A percentile compares a stretch with the other conserved stretches of the same genome.
phyloP scores from a whole-genome alignment of 768 basidiomycete species.

The Termitomyces sp. region DNA sequence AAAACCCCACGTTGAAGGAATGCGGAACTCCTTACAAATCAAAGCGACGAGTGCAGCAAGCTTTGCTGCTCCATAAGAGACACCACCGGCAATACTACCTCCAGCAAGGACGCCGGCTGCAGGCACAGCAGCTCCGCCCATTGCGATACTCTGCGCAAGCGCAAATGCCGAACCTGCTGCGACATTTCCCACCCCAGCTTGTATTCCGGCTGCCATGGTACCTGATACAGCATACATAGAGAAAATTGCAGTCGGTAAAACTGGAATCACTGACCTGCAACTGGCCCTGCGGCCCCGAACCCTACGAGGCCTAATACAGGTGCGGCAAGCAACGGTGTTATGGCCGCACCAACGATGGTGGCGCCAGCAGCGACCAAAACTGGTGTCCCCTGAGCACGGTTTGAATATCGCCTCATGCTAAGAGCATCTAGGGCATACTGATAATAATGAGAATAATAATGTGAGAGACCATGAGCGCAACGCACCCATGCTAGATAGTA shows the following conservation, averaged over 20 bases:
- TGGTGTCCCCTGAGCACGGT: not conserved
- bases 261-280: not conserved
- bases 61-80: not conserved
- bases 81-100: not conserved
- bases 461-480: not conserved
- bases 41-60: not conserved
- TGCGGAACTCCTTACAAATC: not conserved
- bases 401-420: not conserved
- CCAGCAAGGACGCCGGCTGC: slow-evolving; percentile 1
- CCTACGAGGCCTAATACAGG: not conserved
- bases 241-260: not conserved
- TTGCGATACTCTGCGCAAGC: slow-evolving; percentile 13
- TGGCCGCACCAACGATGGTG: not conserved
- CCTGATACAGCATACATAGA: not conserved
- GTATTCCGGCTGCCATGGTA: not conserved
- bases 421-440: not conserved
- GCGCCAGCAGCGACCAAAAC: not conserved
- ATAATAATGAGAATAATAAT: not conserved
- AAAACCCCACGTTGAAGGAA: not conserved
- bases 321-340: not conserved
- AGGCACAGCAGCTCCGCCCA: slow-evolving; percentile 8
- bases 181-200: slow-evolving; percentile 1
- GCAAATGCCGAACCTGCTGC: slow-evolving; percentile 8
- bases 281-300: not conserved
- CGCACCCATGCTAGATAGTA: not conserved